Evolutionary conservation across 1,284 basidiomycete species (phyloP).

Genomic region (Pascua guehoae): DNA sequence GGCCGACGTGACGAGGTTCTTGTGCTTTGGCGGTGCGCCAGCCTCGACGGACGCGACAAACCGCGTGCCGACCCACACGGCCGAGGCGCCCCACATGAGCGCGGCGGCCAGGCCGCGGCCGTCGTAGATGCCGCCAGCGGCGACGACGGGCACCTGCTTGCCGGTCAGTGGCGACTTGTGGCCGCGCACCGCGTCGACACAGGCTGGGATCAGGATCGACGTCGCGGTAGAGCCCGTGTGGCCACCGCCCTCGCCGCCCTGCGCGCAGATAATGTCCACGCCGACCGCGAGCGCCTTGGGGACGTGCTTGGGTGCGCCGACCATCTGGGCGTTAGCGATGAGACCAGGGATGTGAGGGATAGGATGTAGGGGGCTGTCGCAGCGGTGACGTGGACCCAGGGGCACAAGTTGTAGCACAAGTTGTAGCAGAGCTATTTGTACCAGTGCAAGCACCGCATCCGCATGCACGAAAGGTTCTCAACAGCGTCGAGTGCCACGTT

Average conservation of each 20-base stretch:
- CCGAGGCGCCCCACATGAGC: slow-evolving; percentile 76
- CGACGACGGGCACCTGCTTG: slow-evolving; percentile 72
- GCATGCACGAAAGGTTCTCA: too few relatives aligned
- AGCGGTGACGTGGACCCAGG: too few relatives aligned
- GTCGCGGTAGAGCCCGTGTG: slow-evolving; percentile 48
- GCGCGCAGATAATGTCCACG: slow-evolving; percentile 82
- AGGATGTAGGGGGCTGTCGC: too few relatives aligned
- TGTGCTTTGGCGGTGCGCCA: slow-evolving; percentile 74
- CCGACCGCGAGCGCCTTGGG: slow-evolving; percentile 72
- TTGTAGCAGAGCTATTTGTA: too few relatives aligned
- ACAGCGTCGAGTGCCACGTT: neutral
- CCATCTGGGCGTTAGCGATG: slow-evolving; percentile 55
- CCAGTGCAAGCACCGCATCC: too few relatives aligned
- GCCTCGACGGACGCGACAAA: slow-evolving; percentile 72
- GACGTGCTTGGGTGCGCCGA: slow-evolving; percentile 84
- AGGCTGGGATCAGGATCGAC: slow-evolving; percentile 57
- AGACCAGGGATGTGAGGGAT: too few relatives aligned
- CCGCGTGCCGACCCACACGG: slow-evolving; percentile 83
- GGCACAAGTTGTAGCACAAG: too few relatives aligned
- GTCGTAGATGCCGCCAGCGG: slow-evolving; percentile 80
- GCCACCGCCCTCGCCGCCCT: slow-evolving; percentile 81
- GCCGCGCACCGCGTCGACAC: slow-evolving; percentile 73
- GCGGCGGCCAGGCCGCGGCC: slow-evolving; percentile 79
- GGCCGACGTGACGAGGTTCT: slow-evolving; percentile 57
- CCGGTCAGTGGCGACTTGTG: slow-evolving; percentile 65